phyloP scores from a whole-genome alignment of 2,329 filamentous ascomycete genomes.

The Penicillium thymicola region DNA sequence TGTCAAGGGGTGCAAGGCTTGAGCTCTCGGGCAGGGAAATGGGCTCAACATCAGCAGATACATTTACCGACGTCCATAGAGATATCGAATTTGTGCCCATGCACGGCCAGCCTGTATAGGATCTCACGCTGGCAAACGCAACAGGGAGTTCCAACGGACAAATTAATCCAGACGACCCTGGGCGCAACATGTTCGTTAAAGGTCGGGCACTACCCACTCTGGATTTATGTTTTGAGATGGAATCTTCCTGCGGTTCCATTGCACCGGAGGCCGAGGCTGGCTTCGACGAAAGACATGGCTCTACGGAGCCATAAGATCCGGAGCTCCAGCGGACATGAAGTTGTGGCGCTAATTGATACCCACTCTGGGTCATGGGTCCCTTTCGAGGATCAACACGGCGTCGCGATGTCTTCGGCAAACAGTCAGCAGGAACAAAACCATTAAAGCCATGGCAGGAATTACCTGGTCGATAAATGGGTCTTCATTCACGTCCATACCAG shows the following conservation, averaged over 20 bases:
- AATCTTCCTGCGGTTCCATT: neutral
- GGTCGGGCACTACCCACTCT: neutral
- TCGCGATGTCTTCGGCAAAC: constrained; percentile 3
- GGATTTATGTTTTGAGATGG: neutral
- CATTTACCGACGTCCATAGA: constrained; percentile 20
- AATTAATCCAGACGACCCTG: constrained; percentile 2
- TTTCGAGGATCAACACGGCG: neutral
- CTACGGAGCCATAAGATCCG: constrained; percentile 17
- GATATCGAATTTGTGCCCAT: constrained; percentile 16
- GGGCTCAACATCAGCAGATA: constrained; percentile 28
- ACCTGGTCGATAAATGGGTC: constrained; percentile 21
- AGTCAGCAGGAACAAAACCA: constrained; percentile 3
- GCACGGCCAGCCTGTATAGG: constrained; percentile 6
- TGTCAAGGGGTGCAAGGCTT: constrained; percentile 29
- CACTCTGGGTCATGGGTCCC: neutral
- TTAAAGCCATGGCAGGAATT: neutral
- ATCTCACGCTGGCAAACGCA: constrained; percentile 20
- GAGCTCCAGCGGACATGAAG: constrained; percentile 24
- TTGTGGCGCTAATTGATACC: constrained; percentile 5
- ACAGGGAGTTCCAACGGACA: constrained; percentile 20
- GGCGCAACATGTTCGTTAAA: neutral
- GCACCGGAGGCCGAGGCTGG: neutral
- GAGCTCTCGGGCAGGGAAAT: constrained; percentile 15
- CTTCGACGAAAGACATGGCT: constrained; percentile 1
- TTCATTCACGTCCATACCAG: neutral